Percentiles rank a stretch among this genome's conserved stretches.
Conservation (phyloP, 2,329 filamentous ascomycete species). For the Claviceps spartinae region DNA sequence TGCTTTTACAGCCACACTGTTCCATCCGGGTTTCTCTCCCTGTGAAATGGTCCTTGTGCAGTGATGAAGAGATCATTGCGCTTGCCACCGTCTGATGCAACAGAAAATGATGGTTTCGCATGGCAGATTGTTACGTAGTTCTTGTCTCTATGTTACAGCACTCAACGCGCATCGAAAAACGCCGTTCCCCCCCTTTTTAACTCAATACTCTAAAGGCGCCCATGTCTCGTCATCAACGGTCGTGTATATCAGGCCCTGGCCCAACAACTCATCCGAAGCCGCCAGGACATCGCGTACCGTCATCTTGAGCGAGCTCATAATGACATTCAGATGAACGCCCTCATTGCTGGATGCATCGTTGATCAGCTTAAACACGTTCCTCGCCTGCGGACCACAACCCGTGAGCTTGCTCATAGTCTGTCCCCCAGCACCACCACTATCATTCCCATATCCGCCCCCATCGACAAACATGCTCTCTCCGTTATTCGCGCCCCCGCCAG, state of each 20-base stretch:
- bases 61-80: neutral
- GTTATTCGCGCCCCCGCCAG: constrained; percentile 15
- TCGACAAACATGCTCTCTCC: constrained; percentile 43
- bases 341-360: constrained; percentile 58
- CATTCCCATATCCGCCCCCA: constrained; percentile 28
- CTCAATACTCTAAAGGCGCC: constrained; percentile 56
- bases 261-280: constrained; percentile 70
- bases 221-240: constrained; percentile 90
- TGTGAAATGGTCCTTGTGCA: neutral
- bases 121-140: neutral
- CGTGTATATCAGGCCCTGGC: constrained; percentile 66
- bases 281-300: constrained; percentile 55
- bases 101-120: neutral
- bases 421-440: constrained; percentile 21
- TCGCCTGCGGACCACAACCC: constrained; percentile 43
- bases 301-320: constrained; percentile 53
- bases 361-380: constrained; percentile 59
- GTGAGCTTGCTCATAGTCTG: constrained; percentile 26
- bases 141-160: neutral
- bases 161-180: neutral
- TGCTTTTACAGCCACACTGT: too few relatives aligned
- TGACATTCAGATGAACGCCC: constrained; percentile 67
- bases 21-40: too few relatives aligned
- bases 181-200: too few relatives aligned
- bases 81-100: neutral